Conservation (phyloP, 2,329 filamentous ascomycete genomes). For the Pseudonectria buxi region DNA sequence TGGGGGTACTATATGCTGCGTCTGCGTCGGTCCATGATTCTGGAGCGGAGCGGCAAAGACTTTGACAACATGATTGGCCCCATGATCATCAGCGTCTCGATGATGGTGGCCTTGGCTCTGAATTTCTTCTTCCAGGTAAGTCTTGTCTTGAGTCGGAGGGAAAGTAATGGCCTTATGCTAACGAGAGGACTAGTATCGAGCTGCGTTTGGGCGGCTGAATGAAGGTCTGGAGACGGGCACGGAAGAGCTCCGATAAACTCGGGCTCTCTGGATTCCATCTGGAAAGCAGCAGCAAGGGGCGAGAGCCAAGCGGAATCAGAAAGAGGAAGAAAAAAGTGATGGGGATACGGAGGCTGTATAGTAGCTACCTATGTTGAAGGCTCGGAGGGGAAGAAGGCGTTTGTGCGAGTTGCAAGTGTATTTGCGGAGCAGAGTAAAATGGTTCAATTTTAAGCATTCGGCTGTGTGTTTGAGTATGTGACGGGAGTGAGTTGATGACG, state of each 20-base stretch:
- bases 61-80: slow-evolving; percentile 88
- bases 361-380: neutral
- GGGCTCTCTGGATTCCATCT: too few relatives aligned
- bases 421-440: too few relatives aligned
- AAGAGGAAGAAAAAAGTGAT: neutral
- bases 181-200: slow-evolving; percentile 23
- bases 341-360: slow-evolving; percentile 4
- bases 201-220: slow-evolving; percentile 25
- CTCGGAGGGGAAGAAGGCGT: too few relatives aligned
- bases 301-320: neutral
- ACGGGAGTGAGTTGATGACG: too few relatives aligned
- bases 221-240: slow-evolving; percentile 11
- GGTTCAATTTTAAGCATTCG: too few relatives aligned
- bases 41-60: slow-evolving; percentile 79
- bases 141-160: slow-evolving; percentile 2
- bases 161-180: slow-evolving; percentile 3
- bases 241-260: slow-evolving; percentile 28
- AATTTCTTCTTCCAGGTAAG: slow-evolving; percentile 85
- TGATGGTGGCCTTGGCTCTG: slow-evolving; percentile 71
- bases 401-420: too few relatives aligned
- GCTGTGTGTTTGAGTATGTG: too few relatives aligned
- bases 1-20: slow-evolving; percentile 89
- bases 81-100: slow-evolving; percentile 69
- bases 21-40: slow-evolving; percentile 69
- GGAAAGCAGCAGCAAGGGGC: neutral